Evolutionary conservation across 352 stramenopile genomes (phyloP).

Genomic region (Globisporangium canariense): DNA sequence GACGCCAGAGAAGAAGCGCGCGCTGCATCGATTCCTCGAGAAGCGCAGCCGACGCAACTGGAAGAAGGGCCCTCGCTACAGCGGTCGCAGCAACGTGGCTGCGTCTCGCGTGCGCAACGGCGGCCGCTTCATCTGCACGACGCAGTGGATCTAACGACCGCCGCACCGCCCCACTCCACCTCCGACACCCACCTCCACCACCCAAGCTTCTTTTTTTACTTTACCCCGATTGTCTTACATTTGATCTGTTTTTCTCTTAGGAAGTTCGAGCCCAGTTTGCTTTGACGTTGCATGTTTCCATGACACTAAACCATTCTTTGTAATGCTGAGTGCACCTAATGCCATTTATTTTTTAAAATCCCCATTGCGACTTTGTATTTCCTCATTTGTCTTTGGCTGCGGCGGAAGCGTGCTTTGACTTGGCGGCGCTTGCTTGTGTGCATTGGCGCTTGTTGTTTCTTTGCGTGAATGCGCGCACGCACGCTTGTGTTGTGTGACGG

Average conservation of each 20-base stretch:
- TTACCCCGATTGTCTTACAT: slow-evolving; percentile 18
- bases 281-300: slow-evolving; percentile 18
- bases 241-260: slow-evolving; percentile 19
- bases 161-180: neutral
- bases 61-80: slow-evolving; percentile 81
- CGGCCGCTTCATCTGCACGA: slow-evolving; percentile 79
- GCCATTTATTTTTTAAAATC: slow-evolving; percentile 16
- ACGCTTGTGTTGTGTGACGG: slow-evolving; percentile 1
- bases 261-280: slow-evolving; percentile 7
- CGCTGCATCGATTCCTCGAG: slow-evolving; percentile 77
- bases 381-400: neutral
- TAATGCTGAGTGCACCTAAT: slow-evolving; percentile 13
- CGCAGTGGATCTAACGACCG: slow-evolving; percentile 67
- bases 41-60: slow-evolving; percentile 82
- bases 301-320: slow-evolving; percentile 24
- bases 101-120: slow-evolving; percentile 78
- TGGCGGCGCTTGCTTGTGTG: neutral
- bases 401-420: neutral
- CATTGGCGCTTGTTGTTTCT: neutral
- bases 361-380: neutral
- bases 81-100: slow-evolving; percentile 71
- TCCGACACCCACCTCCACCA: neutral
- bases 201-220: slow-evolving; percentile 10
- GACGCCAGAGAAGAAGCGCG: slow-evolving; percentile 76
- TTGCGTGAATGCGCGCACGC: neutral